Conservation (phyloP, 768 basidiomycete species). For the Suillus tomentosus region DNA sequence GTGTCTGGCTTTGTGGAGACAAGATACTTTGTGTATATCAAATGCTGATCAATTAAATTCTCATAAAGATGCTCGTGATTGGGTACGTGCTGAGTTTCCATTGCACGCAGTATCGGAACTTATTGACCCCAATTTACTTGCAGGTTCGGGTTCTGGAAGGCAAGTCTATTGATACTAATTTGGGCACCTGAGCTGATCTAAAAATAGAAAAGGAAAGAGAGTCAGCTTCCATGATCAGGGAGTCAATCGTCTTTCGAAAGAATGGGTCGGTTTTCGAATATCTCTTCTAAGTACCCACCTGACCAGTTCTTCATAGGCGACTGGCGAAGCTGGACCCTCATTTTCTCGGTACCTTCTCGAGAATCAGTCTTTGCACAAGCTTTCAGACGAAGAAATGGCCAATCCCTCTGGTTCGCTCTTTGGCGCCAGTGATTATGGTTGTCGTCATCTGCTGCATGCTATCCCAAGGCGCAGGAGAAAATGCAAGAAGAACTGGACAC, state of each 20-base stretch:
- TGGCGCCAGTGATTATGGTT: constrained; percentile 61
- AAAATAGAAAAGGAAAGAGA: constrained; percentile 58
- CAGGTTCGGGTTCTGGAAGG: too few species aligned
- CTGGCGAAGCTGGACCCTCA: constrained; percentile 33
- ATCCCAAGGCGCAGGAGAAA: constrained; percentile 51
- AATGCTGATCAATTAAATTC: too few species aligned
- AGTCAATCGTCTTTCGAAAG: constrained; percentile 45
- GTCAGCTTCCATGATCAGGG: too few species aligned
- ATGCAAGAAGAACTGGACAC: constrained; percentile 59
- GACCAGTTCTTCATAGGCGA: constrained; percentile 17
- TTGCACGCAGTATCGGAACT: too few species aligned
- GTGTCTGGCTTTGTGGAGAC: too few species aligned
- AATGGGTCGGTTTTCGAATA: constrained; percentile 38
- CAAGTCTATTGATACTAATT: too few species aligned
- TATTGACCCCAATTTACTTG: too few species aligned
- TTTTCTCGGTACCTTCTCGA: constrained; percentile 63
- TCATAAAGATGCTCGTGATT: too few species aligned
- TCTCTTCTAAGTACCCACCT: constrained; percentile 16
- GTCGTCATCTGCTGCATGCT: constrained; percentile 56
- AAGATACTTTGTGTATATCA: too few species aligned
- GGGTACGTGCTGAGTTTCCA: too few species aligned
- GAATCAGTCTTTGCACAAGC: constrained; percentile 52
- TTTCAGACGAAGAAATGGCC: constrained; percentile 58
- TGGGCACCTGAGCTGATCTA: too few species aligned
- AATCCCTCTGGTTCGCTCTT: constrained; percentile 54